Evolutionary conservation across 108 stramenopile genomes (phyloP).

Genomic region (Tribonema minus): DNA sequence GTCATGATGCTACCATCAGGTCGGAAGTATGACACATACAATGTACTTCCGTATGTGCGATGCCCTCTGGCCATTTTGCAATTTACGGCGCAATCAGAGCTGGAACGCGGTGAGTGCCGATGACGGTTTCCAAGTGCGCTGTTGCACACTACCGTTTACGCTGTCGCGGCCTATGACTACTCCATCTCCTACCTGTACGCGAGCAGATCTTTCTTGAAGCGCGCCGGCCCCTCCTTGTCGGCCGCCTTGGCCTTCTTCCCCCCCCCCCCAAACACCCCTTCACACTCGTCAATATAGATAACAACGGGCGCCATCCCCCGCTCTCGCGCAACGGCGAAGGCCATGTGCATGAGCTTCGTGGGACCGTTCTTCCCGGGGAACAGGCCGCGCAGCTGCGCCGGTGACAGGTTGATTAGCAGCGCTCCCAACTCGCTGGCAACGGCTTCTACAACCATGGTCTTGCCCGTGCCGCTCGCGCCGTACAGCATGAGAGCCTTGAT

Average conservation of each 20-base stretch:
- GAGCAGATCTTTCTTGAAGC: slow-evolving; percentile 71
- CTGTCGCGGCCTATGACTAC: no score
- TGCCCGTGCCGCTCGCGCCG: slow-evolving; percentile 70
- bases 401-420: slow-evolving; percentile 70
- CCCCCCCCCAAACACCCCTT: slow-evolving; percentile 54
- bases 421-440: slow-evolving; percentile 72
- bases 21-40: no score
- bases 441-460: slow-evolving; percentile 71
- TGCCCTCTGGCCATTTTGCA: no score
- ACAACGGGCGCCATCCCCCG: slow-evolving; percentile 67
- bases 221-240: slow-evolving; percentile 25
- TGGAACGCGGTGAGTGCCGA: no score
- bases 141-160: no score
- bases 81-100: no score
- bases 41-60: no score
- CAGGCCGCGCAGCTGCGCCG: slow-evolving; percentile 54
- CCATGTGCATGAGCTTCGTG: slow-evolving; percentile 70
- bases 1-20: no score
- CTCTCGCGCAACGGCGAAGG: slow-evolving; percentile 70
- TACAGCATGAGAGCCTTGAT: slow-evolving; percentile 67
- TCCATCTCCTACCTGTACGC: no score
- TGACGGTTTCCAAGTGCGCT: no score
- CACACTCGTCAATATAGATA: slow-evolving; percentile 70
- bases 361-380: slow-evolving; percentile 67
- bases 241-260: slow-evolving; percentile 56